These are phyloP conservation scores for Chaetoscypha palmicola DNA, from an alignment of 2,329 filamentous ascomycete genomes.

Conservation along the genomic window DNA sequence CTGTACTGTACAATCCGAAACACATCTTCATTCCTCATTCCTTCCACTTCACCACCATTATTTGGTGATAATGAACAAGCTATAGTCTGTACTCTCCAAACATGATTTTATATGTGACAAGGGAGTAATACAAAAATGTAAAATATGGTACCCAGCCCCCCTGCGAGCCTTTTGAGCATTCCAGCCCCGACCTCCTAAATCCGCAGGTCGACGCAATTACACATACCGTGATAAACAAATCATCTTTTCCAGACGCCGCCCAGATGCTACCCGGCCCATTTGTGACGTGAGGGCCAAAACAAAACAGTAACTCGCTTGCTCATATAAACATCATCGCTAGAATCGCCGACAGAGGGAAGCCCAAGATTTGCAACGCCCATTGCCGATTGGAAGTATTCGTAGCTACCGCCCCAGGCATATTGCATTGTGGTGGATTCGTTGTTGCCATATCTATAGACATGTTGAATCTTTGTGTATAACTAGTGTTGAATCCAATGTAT, in stretches of 20 bases:
- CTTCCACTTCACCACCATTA: background rate
- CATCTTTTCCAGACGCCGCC: slow-evolving; percentile 25
- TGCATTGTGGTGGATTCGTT: slow-evolving; percentile 40
- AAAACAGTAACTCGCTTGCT: slow-evolving; percentile 7
- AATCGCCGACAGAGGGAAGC: slow-evolving; percentile 10
- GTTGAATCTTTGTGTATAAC: slow-evolving; percentile 33
- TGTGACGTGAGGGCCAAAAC: too few species aligned
- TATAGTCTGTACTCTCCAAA: slow-evolving; percentile 2
- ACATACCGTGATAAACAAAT: too few species aligned
- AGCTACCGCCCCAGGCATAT: slow-evolving; percentile 54
- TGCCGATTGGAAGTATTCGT: slow-evolving; percentile 46
- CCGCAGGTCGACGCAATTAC: too few species aligned
- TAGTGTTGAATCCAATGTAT: slow-evolving; percentile 37
- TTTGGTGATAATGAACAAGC: background rate
- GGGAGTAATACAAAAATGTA: slow-evolving; percentile 10
- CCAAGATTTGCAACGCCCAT: slow-evolving; percentile 39
- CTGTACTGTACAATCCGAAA: too few species aligned
- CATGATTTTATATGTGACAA: slow-evolving; percentile 4
- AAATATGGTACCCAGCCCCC: too few species aligned
- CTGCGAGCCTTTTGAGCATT: too few species aligned
- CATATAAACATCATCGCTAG: slow-evolving; percentile 20
- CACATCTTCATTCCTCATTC: too few species aligned
- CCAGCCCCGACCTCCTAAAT: too few species aligned
- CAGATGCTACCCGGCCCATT: too few species aligned
- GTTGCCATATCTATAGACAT: background rate